Evolutionary conservation across 2,329 filamentous ascomycete genomes (phyloP).

Genomic region (Beauveria brongniartii): DNA sequence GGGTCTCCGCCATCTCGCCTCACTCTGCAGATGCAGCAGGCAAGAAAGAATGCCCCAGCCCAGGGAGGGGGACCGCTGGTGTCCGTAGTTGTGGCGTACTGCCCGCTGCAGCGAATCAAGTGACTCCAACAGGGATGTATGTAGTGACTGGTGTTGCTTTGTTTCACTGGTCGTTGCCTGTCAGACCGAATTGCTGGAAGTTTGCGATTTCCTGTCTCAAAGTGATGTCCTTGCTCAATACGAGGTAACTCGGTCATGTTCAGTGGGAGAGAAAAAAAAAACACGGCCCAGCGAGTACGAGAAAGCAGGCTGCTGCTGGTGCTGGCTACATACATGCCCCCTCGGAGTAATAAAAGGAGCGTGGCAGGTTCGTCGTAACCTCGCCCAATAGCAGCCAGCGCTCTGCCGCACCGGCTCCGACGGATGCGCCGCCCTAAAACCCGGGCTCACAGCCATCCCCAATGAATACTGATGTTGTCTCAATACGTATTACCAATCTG

Average conservation of each 20-base stretch:
- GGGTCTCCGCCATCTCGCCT: not conserved
- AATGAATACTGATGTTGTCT: not conserved
- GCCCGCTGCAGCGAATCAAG: conserved; percentile 1
- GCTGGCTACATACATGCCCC: not conserved
- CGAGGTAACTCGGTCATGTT: not conserved
- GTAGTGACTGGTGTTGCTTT: not conserved
- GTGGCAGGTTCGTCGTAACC: not conserved
- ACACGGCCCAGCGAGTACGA: too few species aligned
- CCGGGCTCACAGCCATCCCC: not conserved
- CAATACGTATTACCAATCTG: not conserved
- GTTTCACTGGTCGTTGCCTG: not conserved
- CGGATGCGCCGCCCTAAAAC: not conserved
- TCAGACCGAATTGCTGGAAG: not conserved
- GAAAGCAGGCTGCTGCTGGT: not conserved
- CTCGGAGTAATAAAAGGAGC: not conserved
- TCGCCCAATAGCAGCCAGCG: not conserved
- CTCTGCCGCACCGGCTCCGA: conserved; percentile 10
- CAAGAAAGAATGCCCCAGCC: not conserved
- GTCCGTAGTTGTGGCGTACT: not conserved
- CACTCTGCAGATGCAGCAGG: not conserved
- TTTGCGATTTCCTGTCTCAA: not conserved
- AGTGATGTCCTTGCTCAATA: not conserved
- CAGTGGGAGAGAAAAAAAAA: not conserved
- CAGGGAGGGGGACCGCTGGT: not conserved
- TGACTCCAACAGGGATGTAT: not conserved